Base-by-base conservation (phyloP, 2,329 filamentous ascomycete species). In the Aspergillus novofumigatus region DNA sequence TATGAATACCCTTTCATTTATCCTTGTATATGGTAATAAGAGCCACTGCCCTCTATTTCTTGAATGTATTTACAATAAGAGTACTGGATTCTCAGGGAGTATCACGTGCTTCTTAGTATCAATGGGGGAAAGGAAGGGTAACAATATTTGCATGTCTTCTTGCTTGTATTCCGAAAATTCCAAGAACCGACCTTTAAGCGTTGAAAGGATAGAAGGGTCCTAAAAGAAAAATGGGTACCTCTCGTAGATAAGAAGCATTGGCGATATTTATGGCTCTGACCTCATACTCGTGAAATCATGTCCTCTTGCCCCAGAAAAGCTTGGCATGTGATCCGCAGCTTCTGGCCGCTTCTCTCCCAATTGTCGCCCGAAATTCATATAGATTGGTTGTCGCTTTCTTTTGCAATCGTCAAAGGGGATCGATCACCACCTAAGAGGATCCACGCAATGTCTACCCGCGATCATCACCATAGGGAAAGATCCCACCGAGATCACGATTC, bases 401-500 rank as follows among this genome's bases (percentile, higher is more conserved):
- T 26, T 6, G n/a, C 9, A 23, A 35, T 4, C 7, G 21, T 11
- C 8, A 21, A 28, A 17, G 11, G 10, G 5, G 35, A 11, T 21
- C n/a, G 17, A 9, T 3, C 17, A 32, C 20, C 20, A 26, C 49
- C 26, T 9, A 8, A 20, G 21, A 14, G 35, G 23, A 9, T 29
- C 20, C 3, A 51, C 32, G 23, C 35, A 38, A 57, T 54, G 49
- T 54, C 59, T 14, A 41, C 55, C 29, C 59, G 58, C 52, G 50
- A 56, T 48, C 59, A 55, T 54, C 58, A 59, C 53, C 44, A 23
- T 23, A 26, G 44, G 23, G 44, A 47, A 4, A 23, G 44, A 8
- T 65, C 64, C 21, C 64, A 66, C 21, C 60, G 62, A 51, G 65
- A 66, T 57, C 62, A 62, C 50, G 53, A 57, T 32, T 68, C 67